Evolutionary conservation across 2,329 filamentous ascomycete species (phyloP).

Genomic region (Ilyonectria sp.): DNA sequence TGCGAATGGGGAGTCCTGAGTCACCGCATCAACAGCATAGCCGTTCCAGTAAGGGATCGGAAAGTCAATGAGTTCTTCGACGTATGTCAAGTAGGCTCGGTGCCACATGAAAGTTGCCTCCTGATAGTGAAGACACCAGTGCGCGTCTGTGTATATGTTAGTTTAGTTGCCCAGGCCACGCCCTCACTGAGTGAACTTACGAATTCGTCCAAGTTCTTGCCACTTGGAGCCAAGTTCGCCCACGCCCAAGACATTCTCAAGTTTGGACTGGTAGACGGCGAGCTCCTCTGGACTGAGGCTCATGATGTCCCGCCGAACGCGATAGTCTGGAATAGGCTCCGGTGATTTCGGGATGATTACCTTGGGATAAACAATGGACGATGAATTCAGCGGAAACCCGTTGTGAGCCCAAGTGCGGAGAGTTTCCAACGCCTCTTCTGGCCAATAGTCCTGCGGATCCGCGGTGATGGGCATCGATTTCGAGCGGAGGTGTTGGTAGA

Average conservation of each 20-base stretch:
- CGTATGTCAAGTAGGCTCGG: constrained; percentile 23
- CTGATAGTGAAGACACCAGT: constrained; percentile 32
- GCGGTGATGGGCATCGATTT: constrained; percentile 30
- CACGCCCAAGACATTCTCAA: constrained; percentile 21
- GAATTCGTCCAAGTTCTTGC: constrained; percentile 23
- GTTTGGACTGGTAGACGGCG: constrained; percentile 19
- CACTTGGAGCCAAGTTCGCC: constrained; percentile 17
- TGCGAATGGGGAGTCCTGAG: constrained; percentile 3
- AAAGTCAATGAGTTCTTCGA: constrained; percentile 24
- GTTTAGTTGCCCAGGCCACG: background rate
- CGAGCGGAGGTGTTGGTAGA: constrained; percentile 25
- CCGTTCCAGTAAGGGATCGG: constrained; percentile 30
- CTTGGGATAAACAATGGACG: background rate
- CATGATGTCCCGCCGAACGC: constrained; percentile 26
- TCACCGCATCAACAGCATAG: constrained; percentile 6
- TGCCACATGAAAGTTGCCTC: constrained; percentile 30
- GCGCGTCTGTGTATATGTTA: constrained; percentile 5
- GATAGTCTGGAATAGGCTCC: background rate
- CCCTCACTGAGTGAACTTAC: background rate
- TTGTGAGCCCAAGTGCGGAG: constrained; percentile 25
- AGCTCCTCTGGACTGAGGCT: constrained; percentile 20
- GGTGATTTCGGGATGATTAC: constrained; percentile 11
- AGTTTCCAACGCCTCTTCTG: constrained; percentile 24
- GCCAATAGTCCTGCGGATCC: constrained; percentile 26
- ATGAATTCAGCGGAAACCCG: constrained; percentile 14